A percentile compares a stretch with the other conserved stretches of the same genome.
These are phyloP conservation scores for Fusarium aywerte DNA, from an alignment of 2,329 filamentous ascomycete species.

Conservation along the genomic window DNA sequence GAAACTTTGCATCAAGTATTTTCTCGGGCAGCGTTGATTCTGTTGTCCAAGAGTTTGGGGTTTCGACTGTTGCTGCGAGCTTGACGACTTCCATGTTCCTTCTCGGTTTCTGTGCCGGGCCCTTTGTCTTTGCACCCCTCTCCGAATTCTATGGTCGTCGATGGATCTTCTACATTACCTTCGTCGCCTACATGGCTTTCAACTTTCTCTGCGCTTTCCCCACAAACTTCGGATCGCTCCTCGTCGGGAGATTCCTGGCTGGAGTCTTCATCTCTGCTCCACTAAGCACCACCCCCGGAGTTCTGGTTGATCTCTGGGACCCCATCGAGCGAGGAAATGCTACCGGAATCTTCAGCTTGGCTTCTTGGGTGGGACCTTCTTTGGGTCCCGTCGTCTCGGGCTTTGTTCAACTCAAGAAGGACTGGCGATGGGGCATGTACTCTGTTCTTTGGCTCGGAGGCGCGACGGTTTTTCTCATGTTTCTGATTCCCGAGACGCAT, in stretches of 20 bases:
- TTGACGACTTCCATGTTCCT: constrained; percentile 66
- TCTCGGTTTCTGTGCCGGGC: constrained; percentile 67
- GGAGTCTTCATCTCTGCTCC: constrained; percentile 66
- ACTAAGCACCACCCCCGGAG: constrained; percentile 61
- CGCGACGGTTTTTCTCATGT: constrained; percentile 57
- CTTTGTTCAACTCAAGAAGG: constrained; percentile 65
- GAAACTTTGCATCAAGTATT: constrained; percentile 60
- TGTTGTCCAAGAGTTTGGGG: constrained; percentile 52
- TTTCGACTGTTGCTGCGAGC: constrained; percentile 59
- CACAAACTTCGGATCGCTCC: constrained; percentile 62
- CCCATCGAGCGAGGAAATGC: constrained; percentile 63
- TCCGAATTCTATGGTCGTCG: constrained; percentile 67
- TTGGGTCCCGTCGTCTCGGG: constrained; percentile 65
- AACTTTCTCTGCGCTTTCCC: constrained; percentile 66
- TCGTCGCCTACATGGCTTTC: constrained; percentile 61
- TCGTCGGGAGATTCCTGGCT: constrained; percentile 65
- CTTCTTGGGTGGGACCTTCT: constrained; percentile 65
- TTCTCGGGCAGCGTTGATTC: constrained; percentile 50
- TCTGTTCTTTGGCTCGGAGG: constrained; percentile 58
- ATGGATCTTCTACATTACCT: constrained; percentile 63
- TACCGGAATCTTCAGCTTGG: constrained; percentile 64
- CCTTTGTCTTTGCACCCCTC: constrained; percentile 67
- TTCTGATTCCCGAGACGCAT: constrained; percentile 69
- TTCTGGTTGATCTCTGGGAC: constrained; percentile 65
- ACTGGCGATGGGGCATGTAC: constrained; percentile 66